Conservation (phyloP, 345 rosid genomes). For the Orychophragmus violaceus region DNA sequence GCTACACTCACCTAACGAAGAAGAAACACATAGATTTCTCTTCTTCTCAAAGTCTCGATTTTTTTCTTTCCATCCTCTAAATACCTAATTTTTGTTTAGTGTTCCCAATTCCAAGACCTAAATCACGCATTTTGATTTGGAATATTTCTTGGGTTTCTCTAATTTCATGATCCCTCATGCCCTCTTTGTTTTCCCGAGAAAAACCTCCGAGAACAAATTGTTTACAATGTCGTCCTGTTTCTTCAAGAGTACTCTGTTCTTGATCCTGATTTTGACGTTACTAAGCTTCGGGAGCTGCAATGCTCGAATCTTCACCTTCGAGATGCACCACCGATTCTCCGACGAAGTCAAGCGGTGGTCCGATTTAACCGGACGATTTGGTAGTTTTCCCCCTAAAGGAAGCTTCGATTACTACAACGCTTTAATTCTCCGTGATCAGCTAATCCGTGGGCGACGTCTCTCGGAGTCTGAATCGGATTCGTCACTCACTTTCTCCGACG, state of each 20-base stretch:
- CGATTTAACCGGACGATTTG: slow-evolving; percentile 29
- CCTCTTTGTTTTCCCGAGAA: slow-evolving; percentile 12
- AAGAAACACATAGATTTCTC: slow-evolving; percentile 16
- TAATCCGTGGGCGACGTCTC: slow-evolving; percentile 47
- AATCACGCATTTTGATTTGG: neutral
- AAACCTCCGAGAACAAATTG: neutral
- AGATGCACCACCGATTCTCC: slow-evolving; percentile 80
- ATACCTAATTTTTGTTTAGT: slow-evolving; percentile 12
- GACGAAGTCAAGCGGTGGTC: slow-evolving; percentile 57
- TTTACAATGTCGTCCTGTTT: slow-evolving; percentile 31
- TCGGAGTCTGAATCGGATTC: slow-evolving; percentile 36
- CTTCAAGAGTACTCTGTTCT: slow-evolving; percentile 28
- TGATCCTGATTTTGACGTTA: slow-evolving; percentile 32
- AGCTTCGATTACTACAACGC: slow-evolving; percentile 63
- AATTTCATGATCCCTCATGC: slow-evolving; percentile 5
- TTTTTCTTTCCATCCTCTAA: neutral
- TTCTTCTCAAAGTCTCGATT: neutral
- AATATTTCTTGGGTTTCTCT: neutral
- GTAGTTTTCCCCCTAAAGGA: slow-evolving; percentile 55
- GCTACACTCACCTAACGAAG: slow-evolving; percentile 31
- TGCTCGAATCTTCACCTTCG: slow-evolving; percentile 65
- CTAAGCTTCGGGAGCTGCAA: slow-evolving; percentile 30
- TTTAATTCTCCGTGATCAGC: slow-evolving; percentile 55
- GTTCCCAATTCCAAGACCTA: slow-evolving; percentile 6
- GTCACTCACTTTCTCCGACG: slow-evolving; percentile 57